phyloP scores from a whole-genome alignment of 2,329 filamentous ascomycete genomes.

The Microascus cirrosus region DNA sequence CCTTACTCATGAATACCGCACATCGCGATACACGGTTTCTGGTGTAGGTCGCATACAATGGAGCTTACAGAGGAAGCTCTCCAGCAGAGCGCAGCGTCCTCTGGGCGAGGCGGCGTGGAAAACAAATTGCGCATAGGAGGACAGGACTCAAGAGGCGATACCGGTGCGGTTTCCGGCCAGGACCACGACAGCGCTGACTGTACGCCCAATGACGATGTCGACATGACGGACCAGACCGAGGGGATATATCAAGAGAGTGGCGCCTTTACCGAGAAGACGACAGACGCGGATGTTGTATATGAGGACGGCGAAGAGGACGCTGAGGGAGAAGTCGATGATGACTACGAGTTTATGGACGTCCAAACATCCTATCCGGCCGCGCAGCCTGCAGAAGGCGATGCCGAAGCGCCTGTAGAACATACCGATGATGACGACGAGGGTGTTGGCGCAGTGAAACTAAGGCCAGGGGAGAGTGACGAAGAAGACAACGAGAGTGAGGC shows the following conservation, averaged over 20 bases:
- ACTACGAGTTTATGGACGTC: conserved; percentile 11
- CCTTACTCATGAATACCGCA: background rate
- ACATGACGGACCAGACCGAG: conserved; percentile 19
- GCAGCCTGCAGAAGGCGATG: background rate
- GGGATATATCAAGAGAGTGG: background rate
- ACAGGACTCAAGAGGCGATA: background rate
- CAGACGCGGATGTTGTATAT: conserved; percentile 17
- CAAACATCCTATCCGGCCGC: background rate
- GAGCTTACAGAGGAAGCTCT: conserved; percentile 41
- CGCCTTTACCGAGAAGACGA: conserved; percentile 9
- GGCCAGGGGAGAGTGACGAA: conserved; percentile 35
- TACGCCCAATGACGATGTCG: conserved; percentile 29
- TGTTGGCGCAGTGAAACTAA: conserved; percentile 46
- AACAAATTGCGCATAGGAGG: background rate
- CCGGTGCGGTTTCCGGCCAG: background rate
- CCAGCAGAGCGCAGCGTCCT: conserved; percentile 38
- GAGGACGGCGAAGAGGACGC: conserved; percentile 28
- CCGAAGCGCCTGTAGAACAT: background rate
- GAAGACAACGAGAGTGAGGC: conserved; percentile 26
- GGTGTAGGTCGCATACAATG: conserved; percentile 2
- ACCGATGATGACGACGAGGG: conserved; percentile 30
- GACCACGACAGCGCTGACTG: background rate
- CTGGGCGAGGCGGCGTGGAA: background rate
- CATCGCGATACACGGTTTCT: background rate
- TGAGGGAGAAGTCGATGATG: conserved; percentile 29